These are phyloP conservation scores for Fusarium domesticum DNA, from an alignment of 2,329 filamentous ascomycete genomes.

Conservation along the genomic window DNA sequence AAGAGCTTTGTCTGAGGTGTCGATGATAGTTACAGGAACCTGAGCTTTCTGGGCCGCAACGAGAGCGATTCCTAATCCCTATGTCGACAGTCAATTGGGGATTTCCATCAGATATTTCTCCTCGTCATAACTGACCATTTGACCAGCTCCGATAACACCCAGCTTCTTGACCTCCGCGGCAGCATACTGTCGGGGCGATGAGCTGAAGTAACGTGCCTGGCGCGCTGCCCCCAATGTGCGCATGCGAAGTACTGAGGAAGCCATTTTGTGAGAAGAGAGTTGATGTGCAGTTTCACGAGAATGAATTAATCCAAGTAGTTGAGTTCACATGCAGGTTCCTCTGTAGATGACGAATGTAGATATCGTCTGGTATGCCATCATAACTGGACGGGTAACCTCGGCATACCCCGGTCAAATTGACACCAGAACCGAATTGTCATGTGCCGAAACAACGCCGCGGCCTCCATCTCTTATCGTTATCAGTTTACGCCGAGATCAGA, in stretches of 20 bases:
- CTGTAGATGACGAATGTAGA: slow-evolving; percentile 14
- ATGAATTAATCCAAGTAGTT: slow-evolving; percentile 4
- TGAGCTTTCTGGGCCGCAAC: slow-evolving; percentile 83
- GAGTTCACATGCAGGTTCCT: slow-evolving; percentile 11
- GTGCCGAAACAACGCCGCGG: slow-evolving; percentile 15
- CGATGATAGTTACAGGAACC: slow-evolving; percentile 81
- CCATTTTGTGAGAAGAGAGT: slow-evolving; percentile 35
- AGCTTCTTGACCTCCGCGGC: slow-evolving; percentile 75
- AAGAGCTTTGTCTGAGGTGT: slow-evolving; percentile 78
- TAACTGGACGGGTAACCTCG: slow-evolving; percentile 42
- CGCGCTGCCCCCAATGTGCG: slow-evolving; percentile 36
- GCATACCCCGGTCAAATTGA: slow-evolving; percentile 28
- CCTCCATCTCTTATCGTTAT: no score
- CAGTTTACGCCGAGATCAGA: no score
- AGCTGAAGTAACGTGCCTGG: slow-evolving; percentile 64
- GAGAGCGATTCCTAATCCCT: slow-evolving; percentile 94
- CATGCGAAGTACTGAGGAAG: slow-evolving; percentile 39
- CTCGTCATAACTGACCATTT: slow-evolving; percentile 70
- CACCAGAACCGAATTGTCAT: slow-evolving; percentile 15
- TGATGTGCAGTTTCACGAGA: not conserved
- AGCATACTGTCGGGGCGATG: slow-evolving; percentile 55
- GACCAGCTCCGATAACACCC: slow-evolving; percentile 89
- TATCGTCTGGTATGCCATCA: slow-evolving; percentile 18
- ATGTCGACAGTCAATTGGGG: slow-evolving; percentile 16
- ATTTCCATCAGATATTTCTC: slow-evolving; percentile 3